Base-by-base conservation (phyloP, 495 filamentous ascomycete species). In the Beverwykella pulmonaria region DNA sequence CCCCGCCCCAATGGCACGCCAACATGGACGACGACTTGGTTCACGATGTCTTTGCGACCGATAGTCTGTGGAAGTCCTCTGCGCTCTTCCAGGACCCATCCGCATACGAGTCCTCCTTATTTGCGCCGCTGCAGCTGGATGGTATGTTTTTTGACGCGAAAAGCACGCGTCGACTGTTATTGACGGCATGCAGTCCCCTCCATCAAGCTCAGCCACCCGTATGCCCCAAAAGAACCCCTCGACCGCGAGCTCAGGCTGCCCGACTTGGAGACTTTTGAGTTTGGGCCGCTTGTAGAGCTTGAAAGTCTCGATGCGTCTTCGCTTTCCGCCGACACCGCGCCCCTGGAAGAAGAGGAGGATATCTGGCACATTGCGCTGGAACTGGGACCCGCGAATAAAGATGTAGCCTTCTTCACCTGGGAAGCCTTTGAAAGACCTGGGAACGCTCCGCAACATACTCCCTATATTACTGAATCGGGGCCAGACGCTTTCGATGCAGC, bases 401-500 rank as follows among this genome's bases (percentile, higher is more conserved):
- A 90, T 85, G 22, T 34, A n/a, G 30, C 19, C 19, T 72, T 73
- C 55, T 70, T 65, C 56, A 66, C 68, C 23, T 97, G 92, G 92
- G 90, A 95, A 60, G 81, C 70, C 1, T 93, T 90, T 72, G 77
- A 82, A 10, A 63, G 83, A 44, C 70, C 69, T 12, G 68, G 75
- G 44, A 57, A 67, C 65, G 59, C 68, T 17, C 82, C 86, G 59
- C 77, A 74, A 0, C 70, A 73, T 26, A 83, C 87, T 19, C 77
- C 84, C 44, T 93, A 93, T 62, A 81, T 96, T 32, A 91, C 87
- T 2, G 93, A 97, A 74, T 86, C 88, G 14, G 90, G 92, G 0
- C 80, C 90, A 1, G 75, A 75, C 22, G 84, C 85, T 1, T 93
- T 93, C 59, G 92, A 97, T 77, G 86, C 89, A 7, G 83, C 71